phyloP scores from a whole-genome alignment of 164 flowering plant genomes.

The Magnolia sinica region DNA sequence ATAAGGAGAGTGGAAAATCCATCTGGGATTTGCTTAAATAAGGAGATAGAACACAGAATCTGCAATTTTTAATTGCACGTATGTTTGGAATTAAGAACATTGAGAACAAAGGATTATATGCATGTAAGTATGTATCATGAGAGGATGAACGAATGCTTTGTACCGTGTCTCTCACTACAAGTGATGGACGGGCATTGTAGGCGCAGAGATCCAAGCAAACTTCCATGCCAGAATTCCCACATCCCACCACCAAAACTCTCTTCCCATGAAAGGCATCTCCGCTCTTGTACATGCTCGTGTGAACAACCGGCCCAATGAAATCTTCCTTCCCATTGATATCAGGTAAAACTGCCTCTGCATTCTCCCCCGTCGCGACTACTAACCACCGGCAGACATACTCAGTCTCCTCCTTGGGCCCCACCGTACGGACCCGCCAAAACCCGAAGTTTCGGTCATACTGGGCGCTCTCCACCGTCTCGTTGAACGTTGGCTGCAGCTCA shows the following conservation, averaged over 20 bases:
- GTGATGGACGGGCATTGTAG: constrained; percentile 62
- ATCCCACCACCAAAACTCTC: constrained; percentile 80
- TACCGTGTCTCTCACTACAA: constrained; percentile 80
- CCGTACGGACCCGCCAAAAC: constrained; percentile 55
- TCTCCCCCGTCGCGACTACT: constrained; percentile 89
- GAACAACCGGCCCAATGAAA: constrained; percentile 57
- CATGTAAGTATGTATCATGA: background rate
- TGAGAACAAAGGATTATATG: background rate
- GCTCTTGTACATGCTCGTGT: constrained; percentile 63
- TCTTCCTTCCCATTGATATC: constrained; percentile 52
- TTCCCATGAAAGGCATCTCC: constrained; percentile 51
- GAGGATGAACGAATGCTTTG: constrained; percentile 12
- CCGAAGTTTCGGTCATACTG: constrained; percentile 40
- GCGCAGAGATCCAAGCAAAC: constrained; percentile 87
- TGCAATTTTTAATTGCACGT: too few species aligned
- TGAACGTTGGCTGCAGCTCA: constrained; percentile 42
- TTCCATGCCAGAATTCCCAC: constrained; percentile 99
- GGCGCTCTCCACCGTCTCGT: constrained; percentile 48
- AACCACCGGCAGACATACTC: constrained; percentile 75
- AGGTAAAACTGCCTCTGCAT: constrained; percentile 80
- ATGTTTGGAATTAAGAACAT: background rate
- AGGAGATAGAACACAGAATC: too few species aligned
- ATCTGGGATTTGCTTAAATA: background rate
- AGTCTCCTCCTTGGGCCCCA: constrained; percentile 21
- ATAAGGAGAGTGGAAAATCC: background rate